These are phyloP conservation scores for Cichorium intybus DNA, from an alignment of 140 eudicot genomes.

Conservation along the genomic window DNA sequence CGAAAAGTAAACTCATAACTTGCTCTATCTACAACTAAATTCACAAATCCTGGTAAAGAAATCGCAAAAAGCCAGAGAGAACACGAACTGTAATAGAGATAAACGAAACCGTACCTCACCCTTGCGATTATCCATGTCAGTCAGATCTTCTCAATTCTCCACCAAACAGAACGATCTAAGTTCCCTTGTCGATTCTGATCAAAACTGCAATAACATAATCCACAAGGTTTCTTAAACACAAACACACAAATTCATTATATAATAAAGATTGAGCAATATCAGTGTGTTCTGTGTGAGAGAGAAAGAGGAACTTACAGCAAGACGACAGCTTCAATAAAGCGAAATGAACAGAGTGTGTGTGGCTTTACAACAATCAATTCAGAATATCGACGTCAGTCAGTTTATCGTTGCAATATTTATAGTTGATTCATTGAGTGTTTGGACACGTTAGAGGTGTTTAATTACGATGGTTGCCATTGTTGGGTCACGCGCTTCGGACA, in stretches of 20 bases:
- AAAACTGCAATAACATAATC: background rate
- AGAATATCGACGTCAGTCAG: background rate
- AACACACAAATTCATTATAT: background rate
- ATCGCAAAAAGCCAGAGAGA: background rate
- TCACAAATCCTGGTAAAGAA: background rate
- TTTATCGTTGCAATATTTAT: slow-evolving; percentile 4
- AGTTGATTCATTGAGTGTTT: background rate
- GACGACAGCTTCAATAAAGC: slow-evolving; percentile 30
- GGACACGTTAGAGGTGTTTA: slow-evolving; percentile 21
- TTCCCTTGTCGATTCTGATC: background rate
- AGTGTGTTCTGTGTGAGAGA: slow-evolving; percentile 7
- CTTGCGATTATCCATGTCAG: slow-evolving; percentile 27
- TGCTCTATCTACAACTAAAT: background rate
- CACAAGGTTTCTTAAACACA: background rate
- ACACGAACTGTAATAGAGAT: background rate
- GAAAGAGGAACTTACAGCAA: slow-evolving; percentile 25
- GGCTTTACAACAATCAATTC: slow-evolving; percentile 14
- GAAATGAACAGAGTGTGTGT: background rate
- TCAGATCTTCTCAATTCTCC: background rate
- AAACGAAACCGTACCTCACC: slow-evolving; percentile 18
- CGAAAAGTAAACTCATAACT: background rate
- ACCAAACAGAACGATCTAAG: slow-evolving; percentile 6
- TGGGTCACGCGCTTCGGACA: slow-evolving; percentile 10
- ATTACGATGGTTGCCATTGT: slow-evolving; percentile 25
- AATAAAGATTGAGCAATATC: background rate